Percentiles rank a stretch among this genome's conserved stretches.
Conservation (phyloP, 257 asterid species). For the Solanum paucissectum region DNA sequence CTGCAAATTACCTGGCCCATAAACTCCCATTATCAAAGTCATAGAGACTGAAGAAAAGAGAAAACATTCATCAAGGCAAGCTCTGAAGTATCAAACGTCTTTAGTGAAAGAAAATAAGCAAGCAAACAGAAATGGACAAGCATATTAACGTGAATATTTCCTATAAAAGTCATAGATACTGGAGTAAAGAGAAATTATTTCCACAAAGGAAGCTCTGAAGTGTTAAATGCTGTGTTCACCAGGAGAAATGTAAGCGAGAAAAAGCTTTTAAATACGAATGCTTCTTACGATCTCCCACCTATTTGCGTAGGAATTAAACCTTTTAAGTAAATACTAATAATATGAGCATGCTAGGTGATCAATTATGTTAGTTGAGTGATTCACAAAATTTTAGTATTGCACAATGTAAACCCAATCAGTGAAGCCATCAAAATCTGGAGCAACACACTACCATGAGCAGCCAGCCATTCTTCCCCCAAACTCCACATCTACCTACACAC, state of each 20-base stretch:
- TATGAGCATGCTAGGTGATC: neutral
- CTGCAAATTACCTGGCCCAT: slow-evolving; percentile 45
- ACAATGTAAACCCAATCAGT: neutral
- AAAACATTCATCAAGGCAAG: neutral
- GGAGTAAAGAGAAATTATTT: neutral
- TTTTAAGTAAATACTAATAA: neutral
- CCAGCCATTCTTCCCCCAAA: neutral
- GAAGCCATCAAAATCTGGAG: neutral
- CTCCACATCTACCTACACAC: neutral
- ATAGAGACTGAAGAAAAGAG: slow-evolving; percentile 35
- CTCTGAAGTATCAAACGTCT: neutral
- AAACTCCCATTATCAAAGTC: slow-evolving; percentile 54
- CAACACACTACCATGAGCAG: neutral
- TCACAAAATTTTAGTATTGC: neutral
- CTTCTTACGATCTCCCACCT: neutral
- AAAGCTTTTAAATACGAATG: neutral
- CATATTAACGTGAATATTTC: neutral
- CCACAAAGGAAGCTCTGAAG: neutral
- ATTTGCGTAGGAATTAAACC: neutral
- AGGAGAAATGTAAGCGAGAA: neutral
- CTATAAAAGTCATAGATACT: neutral
- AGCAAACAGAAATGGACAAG: neutral
- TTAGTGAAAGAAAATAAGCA: neutral
- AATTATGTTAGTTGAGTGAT: neutral
- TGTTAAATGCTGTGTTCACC: neutral